Conservation (phyloP, 2,329 filamentous ascomycete genomes). For the Zasmidium citrigriseum region DNA sequence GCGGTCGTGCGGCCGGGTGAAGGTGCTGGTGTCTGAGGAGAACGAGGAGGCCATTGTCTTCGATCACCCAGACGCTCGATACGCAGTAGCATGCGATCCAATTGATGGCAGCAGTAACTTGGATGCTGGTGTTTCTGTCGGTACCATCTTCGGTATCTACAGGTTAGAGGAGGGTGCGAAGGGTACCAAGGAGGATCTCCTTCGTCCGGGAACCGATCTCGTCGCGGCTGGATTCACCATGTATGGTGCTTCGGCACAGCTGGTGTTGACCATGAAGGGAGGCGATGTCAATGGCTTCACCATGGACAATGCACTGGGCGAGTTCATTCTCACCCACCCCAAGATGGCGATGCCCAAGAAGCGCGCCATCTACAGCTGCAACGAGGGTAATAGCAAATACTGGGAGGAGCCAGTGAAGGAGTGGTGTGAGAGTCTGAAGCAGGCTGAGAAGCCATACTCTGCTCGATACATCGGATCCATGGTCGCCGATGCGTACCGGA, state of each 20-base stretch:
- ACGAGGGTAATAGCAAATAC: constrained; percentile 97
- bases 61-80: constrained; percentile 71
- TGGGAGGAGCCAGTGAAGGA: constrained; percentile 86
- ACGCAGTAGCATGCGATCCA: constrained; percentile 94
- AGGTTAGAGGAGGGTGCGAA: constrained; percentile 76
- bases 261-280: constrained; percentile 95
- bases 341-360: constrained; percentile 83
- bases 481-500: constrained; percentile 97
- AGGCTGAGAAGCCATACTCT: constrained; percentile 78
- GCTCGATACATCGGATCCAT: constrained; percentile 95
- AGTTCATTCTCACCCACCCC: constrained; percentile 98
- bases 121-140: constrained; percentile 95
- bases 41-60: constrained; percentile 93
- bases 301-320: constrained; percentile 90
- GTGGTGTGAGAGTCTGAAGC: constrained; percentile 90
- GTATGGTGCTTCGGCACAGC: constrained; percentile 95
- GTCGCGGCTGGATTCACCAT: constrained; percentile 98
- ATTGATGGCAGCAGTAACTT: constrained; percentile 98
- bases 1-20: constrained; percentile 86
- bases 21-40: constrained; percentile 94
- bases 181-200: constrained; percentile 79
- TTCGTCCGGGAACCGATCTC: constrained; percentile 86
- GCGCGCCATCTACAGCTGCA: constrained; percentile 92
- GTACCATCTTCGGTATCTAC: constrained; percentile 95
- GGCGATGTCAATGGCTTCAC: constrained; percentile 96